These are phyloP conservation scores for Coniochaeta hoffmannii DNA, from an alignment of 2,329 filamentous ascomycete genomes.

Conservation along the genomic window DNA sequence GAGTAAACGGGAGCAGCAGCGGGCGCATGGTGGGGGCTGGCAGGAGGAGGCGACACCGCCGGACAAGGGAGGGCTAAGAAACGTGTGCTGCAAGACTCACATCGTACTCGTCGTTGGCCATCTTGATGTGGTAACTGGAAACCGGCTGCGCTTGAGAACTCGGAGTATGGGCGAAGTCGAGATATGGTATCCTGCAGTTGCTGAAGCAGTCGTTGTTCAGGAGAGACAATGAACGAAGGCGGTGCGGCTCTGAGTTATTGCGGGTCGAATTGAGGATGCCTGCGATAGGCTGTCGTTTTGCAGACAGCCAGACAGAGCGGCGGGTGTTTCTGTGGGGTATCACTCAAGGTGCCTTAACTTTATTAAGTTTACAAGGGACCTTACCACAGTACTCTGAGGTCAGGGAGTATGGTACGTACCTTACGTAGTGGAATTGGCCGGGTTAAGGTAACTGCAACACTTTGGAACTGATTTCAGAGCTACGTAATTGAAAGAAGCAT, in stretches of 20 bases:
- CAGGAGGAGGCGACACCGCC: conserved; percentile 13
- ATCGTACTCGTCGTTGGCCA: conserved; percentile 99
- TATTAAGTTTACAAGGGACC: too few species aligned
- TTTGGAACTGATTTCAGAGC: too few species aligned
- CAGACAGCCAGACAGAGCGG: conserved; percentile 12
- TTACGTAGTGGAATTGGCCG: too few species aligned
- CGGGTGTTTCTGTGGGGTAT: conserved; percentile 5
- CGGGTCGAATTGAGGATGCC: conserved; percentile 15
- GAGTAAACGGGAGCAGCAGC: conserved; percentile 8
- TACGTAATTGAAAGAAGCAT: too few species aligned
- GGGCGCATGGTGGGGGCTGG: conserved; percentile 10
- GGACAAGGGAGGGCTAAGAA: background rate
- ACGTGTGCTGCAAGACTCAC: conserved; percentile 46
- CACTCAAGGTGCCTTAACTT: background rate
- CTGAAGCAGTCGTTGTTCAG: conserved; percentile 11
- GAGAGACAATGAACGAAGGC: conserved; percentile 17
- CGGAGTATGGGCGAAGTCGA: conserved; percentile 12
- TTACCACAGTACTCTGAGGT: too few species aligned
- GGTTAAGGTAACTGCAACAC: too few species aligned
- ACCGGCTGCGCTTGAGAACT: conserved; percentile 7
- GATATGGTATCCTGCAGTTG: conserved; percentile 13
- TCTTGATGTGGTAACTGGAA: conserved; percentile 35
- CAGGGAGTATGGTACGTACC: too few species aligned
- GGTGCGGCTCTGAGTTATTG: conserved; percentile 16
- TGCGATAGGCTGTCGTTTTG: conserved; percentile 6